Base-by-base conservation (phyloP, 106 monocot genomes). In the Xerophyta viscosa region DNA sequence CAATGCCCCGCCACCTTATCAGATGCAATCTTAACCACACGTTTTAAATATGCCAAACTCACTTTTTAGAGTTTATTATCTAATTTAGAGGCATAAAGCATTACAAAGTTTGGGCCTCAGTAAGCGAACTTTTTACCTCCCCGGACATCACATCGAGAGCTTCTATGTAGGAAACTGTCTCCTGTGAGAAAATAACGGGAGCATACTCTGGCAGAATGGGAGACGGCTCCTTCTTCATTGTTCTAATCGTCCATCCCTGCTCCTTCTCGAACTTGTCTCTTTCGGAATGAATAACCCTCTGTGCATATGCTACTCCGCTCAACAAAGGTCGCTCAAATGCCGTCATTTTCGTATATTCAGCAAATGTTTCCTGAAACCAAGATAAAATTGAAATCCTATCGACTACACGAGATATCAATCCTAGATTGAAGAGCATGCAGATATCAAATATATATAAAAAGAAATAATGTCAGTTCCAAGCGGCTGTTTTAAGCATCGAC, bases 111-210 rank as follows among this genome's bases (percentile, higher is more conserved):
- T 46, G 20, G 46, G 20, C 18, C 19, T 7, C 15, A 20, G 20
- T 7, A 47, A 27, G 33, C 13, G 20, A 20, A 41, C 3, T 19
- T n/a, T n/a, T n/a, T 50, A 96, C 94, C 84, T 89, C 75, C 39
- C 94, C 94, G 54, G 94, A 88, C 94, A 96, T 96, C 88, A 96
- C 85, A 65, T 96, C 94, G 39, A 88, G 72, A 23, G 70, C 78
- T 59, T 82, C 88, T 8, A 96, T 78, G 48, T 96, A 96, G 18
- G 88, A 96, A 52, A 96, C 60, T 11, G 94, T 96, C 63, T 96
- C 84, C 51, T 96, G 94, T 24, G 88, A 88, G 59, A 88, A 96
- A 21, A 96, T 85, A 11, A 96, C 94, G 28, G 94, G 88, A 18
- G 94, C 94, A 67, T 96, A 96, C 57, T 96, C 94, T 65, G 88